Conservation (phyloP, 805 yeast genomes). For the Candida awuae region DNA sequence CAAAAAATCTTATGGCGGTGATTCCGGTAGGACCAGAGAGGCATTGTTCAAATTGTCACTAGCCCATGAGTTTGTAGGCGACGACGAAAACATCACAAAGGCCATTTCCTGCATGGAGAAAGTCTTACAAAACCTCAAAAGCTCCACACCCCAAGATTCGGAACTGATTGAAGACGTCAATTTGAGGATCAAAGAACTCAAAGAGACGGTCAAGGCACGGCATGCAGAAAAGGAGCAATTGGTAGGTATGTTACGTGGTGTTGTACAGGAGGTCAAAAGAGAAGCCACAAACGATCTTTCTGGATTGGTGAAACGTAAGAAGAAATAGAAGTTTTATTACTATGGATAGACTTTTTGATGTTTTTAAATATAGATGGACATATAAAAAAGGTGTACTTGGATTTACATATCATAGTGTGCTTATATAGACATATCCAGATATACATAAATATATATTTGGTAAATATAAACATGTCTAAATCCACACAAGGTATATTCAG, state of each 20-base stretch:
- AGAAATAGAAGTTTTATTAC: slow-evolving; percentile 5
- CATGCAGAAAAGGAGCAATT: slow-evolving; percentile 34
- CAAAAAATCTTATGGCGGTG: slow-evolving; percentile 40
- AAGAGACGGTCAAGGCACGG: slow-evolving; percentile 34
- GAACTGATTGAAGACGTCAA: slow-evolving; percentile 49
- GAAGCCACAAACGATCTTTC: background rate
- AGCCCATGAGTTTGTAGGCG: slow-evolving; percentile 61
- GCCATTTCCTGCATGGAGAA: slow-evolving; percentile 40
- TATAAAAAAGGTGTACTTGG: no score
- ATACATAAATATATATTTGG: no score
- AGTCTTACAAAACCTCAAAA: background rate
- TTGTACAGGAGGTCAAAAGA: slow-evolving; percentile 16
- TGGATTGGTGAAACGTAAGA: slow-evolving; percentile 1
- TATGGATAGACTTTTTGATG: no score
- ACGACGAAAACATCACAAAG: slow-evolving; percentile 45
- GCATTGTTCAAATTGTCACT: slow-evolving; percentile 74
- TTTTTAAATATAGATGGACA: no score
- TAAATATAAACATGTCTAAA: no score
- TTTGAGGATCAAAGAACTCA: slow-evolving; percentile 48
- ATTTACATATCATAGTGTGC: no score
- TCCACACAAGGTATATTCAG: no score
- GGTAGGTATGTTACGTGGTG: slow-evolving; percentile 45
- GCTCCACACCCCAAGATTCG: slow-evolving; percentile 21
- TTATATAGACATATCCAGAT: no score
- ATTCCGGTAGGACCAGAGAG: slow-evolving; percentile 59